These are phyloP conservation scores for Lactifluus pinguis DNA, from an alignment of 768 basidiomycete species.

Conservation along the genomic window DNA sequence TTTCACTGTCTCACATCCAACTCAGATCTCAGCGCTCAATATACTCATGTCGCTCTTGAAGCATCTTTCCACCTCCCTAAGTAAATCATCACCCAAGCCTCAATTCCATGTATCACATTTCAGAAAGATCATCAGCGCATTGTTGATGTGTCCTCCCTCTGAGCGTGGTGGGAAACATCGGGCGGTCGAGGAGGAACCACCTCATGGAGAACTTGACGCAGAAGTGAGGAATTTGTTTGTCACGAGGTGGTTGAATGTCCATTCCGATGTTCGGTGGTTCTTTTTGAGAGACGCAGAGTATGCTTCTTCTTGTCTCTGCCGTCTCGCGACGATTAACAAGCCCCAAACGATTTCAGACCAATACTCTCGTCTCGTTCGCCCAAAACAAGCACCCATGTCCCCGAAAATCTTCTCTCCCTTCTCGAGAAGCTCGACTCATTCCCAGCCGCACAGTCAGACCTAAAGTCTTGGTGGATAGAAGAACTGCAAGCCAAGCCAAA, in stretches of 20 bases:
- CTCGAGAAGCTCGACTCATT: constrained; percentile 64
- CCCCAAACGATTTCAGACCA: constrained; percentile 22
- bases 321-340: constrained; percentile 15
- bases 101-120: constrained; percentile 65
- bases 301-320: constrained; percentile 21
- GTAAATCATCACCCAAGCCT: constrained; percentile 37
- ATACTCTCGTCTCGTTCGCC: constrained; percentile 23
- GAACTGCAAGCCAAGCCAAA: constrained; percentile 52
- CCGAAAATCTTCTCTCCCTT: constrained; percentile 49
- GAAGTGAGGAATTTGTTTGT: constrained; percentile 60
- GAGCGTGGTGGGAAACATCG: constrained; percentile 21
- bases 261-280: constrained; percentile 85
- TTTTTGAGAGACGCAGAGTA: constrained; percentile 76
- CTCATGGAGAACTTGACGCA: constrained; percentile 36
- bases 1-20: constrained; percentile 3
- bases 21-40: constrained; percentile 58
- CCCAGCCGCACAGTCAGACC: constrained; percentile 57
- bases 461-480: constrained; percentile 73
- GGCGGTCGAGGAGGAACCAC: constrained; percentile 12
- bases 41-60: constrained; percentile 72
- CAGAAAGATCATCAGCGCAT: constrained; percentile 48
- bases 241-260: constrained; percentile 62
- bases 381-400: constrained; percentile 29
- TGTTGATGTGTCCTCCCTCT: constrained; percentile 56
- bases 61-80: constrained; percentile 61